These are phyloP conservation scores for Schizothecium vesticola DNA, from an alignment of 495 filamentous ascomycete species.

Conservation along the genomic window DNA sequence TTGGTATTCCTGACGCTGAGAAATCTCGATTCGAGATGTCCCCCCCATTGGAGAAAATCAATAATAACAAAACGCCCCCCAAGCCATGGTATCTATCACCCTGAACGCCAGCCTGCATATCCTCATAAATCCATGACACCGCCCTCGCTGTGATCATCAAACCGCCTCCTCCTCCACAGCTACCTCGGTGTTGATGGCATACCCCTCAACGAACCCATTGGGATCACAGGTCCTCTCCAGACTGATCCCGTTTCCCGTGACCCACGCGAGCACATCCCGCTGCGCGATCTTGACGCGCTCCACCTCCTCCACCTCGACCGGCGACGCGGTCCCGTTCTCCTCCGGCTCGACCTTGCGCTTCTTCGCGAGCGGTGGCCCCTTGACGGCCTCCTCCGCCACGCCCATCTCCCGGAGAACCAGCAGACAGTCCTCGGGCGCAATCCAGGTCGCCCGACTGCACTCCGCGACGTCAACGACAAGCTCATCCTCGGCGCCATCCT, in stretches of 20 bases:
- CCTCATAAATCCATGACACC: neutral
- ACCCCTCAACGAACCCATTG: conserved; percentile 51
- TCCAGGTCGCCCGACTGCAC: conserved; percentile 60
- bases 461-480: conserved; percentile 34
- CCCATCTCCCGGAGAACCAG: conserved; percentile 73
- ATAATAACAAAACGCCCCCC: neutral
- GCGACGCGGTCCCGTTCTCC: neutral
- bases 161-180: conserved; percentile 26
- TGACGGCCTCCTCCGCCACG: conserved; percentile 56
- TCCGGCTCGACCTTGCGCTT: conserved; percentile 11
- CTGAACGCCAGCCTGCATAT: neutral
- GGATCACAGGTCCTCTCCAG: conserved; percentile 50
- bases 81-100: neutral
- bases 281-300: conserved; percentile 50
- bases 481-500: neutral
- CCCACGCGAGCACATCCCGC: conserved; percentile 51
- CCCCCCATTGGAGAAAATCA: neutral
- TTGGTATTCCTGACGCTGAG: neutral
- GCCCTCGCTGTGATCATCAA: neutral
- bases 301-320: conserved; percentile 27
- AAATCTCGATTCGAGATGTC: neutral
- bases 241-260: conserved; percentile 39
- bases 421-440: conserved; percentile 76
- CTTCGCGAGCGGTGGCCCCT: conserved; percentile 33
- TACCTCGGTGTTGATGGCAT: conserved; percentile 30